Evolutionary conservation across 2,329 filamentous ascomycete species (phyloP), one percentile per base, ranked within the genome.

Genomic region (Penicillium sp.): DNA sequence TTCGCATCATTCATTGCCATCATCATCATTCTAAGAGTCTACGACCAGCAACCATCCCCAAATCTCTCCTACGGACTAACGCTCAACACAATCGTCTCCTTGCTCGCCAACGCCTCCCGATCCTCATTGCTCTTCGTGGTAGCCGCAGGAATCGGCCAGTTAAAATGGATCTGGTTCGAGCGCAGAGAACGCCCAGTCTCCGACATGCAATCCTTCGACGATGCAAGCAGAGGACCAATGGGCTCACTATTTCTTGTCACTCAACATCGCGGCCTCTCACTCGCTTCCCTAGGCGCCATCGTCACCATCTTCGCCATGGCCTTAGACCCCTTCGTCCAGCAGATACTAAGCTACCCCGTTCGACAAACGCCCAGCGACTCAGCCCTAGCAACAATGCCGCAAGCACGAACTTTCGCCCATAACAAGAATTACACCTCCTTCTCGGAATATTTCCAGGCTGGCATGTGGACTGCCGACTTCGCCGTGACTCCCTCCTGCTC

Each of bases 111-210:
- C 16, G 51, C 48, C 28, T 60, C 54, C 34, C 58, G 60, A 34
- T 55, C 61, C 2, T 51, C 55, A 3, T 36, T 65, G 28, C 33
- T 61, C 14, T 45, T 58, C 5, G 49, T 60, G 5, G n/a, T 64
- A 3, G 54, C 54, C 13, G 48, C 49, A 33, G 52, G 51, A 23
- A 59, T 64, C 11, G 55, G 65, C 16, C 62, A 65, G 39, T 33
- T 63, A 21, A 67, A 65, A 51, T 66, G 65, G 64, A 55, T 63
- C 10, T 60, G 56, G 45, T 64, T 64, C 16, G 4, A 21, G 49
- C 40, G 31, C 14, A 39, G 14, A n/a, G 14, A 7, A 51, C 9
- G 36, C 45, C 13, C 52, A 61, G n/a, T 28, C 48, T 37, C n/a
- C n/a, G 44, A 59, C 16, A 45, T 64, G 13, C 56, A 64, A 28